These are phyloP conservation scores for Iris pallida DNA, from an alignment of 116 monocot genomes.

Conservation along the genomic window DNA sequence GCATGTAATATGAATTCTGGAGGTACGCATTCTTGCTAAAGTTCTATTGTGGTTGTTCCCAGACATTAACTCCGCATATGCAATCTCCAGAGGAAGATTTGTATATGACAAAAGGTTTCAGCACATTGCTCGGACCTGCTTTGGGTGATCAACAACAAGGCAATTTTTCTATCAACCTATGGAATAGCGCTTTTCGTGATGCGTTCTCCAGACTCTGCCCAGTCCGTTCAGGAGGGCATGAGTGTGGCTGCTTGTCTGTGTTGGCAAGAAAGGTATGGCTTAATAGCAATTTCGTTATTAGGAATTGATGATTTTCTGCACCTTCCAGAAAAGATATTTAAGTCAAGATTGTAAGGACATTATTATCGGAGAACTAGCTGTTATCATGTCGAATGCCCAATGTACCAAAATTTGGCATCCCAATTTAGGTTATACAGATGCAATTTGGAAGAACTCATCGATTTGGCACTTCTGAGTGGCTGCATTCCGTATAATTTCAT, in stretches of 20 bases:
- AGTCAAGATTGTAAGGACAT: not conserved
- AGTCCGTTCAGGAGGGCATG: constrained; percentile 73
- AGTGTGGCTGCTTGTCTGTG: constrained; percentile 90
- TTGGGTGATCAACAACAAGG: constrained; percentile 76
- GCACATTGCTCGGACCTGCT: constrained; percentile 48
- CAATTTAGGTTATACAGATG: no score
- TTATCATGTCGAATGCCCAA: no score
- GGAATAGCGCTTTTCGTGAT: constrained; percentile 92
- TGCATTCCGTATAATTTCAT: no score
- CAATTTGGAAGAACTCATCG: not conserved
- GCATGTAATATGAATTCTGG: no score
- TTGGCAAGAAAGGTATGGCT: constrained; percentile 70
- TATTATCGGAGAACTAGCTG: no score
- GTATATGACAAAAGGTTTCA: constrained; percentile 18
- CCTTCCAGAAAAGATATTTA: not conserved
- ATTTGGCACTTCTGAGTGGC: not conserved
- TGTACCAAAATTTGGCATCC: no score
- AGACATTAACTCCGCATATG: constrained; percentile 93
- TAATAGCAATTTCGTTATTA: not conserved
- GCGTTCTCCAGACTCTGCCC: constrained; percentile 82
- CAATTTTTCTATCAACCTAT: constrained; percentile 68
- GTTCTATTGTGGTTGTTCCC: constrained; percentile 21
- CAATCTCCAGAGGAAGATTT: constrained; percentile 60
- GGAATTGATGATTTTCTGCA: not conserved
- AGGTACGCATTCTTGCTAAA: not conserved